Conservation (phyloP, 768 basidiomycete genomes). For the Termitomyces sp. region DNA sequence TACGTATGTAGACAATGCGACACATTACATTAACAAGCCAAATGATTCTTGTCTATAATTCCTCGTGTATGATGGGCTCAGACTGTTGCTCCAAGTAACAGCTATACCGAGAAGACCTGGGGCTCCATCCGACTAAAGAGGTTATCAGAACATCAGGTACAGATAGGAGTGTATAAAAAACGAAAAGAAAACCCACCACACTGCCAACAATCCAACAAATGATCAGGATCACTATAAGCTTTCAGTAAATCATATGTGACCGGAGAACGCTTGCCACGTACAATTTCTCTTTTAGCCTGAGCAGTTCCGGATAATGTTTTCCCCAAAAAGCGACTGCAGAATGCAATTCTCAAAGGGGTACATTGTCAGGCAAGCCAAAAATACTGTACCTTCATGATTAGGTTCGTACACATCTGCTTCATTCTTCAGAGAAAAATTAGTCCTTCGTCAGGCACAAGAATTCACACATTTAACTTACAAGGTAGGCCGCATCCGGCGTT, state of each 20-base stretch:
- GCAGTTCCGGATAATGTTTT: constrained; percentile 31
- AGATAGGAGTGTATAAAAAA: neutral
- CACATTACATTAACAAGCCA: neutral
- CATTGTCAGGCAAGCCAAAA: neutral
- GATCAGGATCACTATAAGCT: constrained; percentile 36
- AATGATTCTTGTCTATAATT: neutral
- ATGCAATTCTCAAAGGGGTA: neutral
- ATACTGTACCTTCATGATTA: constrained; percentile 30
- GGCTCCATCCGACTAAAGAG: constrained; percentile 30
- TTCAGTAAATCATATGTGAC: neutral
- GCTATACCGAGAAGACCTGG: constrained; percentile 22
- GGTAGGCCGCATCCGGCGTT: constrained; percentile 40
- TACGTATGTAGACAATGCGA: too few relatives aligned
- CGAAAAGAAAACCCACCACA: constrained; percentile 29
- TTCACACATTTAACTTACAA: constrained; percentile 22
- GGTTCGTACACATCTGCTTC: constrained; percentile 46
- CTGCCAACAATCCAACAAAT: constrained; percentile 45
- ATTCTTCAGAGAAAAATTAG: constrained; percentile 24
- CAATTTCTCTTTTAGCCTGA: constrained; percentile 42
- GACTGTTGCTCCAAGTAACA: constrained; percentile 24
- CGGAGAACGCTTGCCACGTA: constrained; percentile 18
- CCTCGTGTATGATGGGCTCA: neutral
- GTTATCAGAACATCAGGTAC: neutral
- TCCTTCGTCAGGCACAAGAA: neutral
- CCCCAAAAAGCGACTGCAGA: constrained; percentile 40